Evolutionary conservation across 768 basidiomycete genomes (phyloP).

Genomic region (Agrocybe praecox): DNA sequence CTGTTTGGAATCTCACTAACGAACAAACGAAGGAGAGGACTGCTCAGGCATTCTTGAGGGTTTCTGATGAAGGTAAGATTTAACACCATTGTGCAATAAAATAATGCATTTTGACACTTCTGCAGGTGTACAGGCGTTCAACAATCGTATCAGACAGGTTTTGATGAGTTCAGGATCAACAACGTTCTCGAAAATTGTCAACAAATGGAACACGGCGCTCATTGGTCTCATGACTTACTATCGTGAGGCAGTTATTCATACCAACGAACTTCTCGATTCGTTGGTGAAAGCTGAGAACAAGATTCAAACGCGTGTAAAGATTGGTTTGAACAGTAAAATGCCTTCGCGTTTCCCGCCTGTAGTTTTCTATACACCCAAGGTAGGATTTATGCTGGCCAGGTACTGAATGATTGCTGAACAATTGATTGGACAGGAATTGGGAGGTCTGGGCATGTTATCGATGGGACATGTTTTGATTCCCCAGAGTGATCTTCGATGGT

Average conservation of each 20-base stretch:
- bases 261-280: conserved; percentile 93
- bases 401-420: too few species aligned
- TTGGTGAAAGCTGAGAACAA: conserved; percentile 99
- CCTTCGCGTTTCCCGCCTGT: conserved; percentile 98
- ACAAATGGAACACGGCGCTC: conserved; percentile 96
- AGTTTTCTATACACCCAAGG: conserved; percentile 95
- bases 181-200: conserved; percentile 98
- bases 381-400: conserved; percentile 21
- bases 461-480: conserved; percentile 99
- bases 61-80: conserved; percentile 83
- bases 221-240: conserved; percentile 98
- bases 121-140: conserved; percentile 90
- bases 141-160: conserved; percentile 95
- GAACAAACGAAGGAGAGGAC: conserved; percentile 98
- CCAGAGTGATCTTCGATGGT: conserved; percentile 96
- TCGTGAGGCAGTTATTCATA: conserved; percentile 96
- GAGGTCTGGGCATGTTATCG: conserved; percentile 97
- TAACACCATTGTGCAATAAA: not conserved
- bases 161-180: conserved; percentile 99
- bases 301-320: conserved; percentile 99
- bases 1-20: conserved; percentile 96
- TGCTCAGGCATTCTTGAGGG: conserved; percentile 96
- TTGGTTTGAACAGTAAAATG: conserved; percentile 99
- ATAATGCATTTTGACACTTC: not conserved
- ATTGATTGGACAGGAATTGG: conserved; percentile 65